Base-by-base conservation (phyloP, 192 early-diverging fungal genomes). In the Cetraspora pellucida region DNA sequence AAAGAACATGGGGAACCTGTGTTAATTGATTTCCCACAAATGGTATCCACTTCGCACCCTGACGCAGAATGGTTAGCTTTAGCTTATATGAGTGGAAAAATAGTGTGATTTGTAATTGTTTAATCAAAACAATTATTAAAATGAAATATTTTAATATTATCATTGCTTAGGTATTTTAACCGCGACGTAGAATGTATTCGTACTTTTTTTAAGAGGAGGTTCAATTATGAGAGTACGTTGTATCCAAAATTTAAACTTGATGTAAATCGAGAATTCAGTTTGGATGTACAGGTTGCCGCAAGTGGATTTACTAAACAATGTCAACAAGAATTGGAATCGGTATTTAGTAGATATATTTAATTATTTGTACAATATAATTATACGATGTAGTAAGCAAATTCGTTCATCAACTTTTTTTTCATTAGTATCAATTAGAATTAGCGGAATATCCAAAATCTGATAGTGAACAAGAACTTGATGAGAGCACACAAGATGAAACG, bases 11-110 rank as follows among this genome's bases (percentile, higher is more conserved):
- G 93, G 21, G 82, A 89, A 1, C 97, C 98, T 17, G 83, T 98
- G 10, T 84, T 99, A 55, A 99, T 99, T 71, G 98, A 99, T 87
- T 99, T 99, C 77, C 98, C 98, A 2, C 98, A 99, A 83, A 99
- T 99, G 98, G 95, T 99, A 21, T 99, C 97, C 17, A 99, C 93
- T 1, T 93, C 92, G 19, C 98, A 99, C 75, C 73, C 86, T 13
- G 98, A 99, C 79, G 98, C 97, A 21, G 95, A 98, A 86, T 93
- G 85, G 84, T 92, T 80, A 55, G 59, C 37, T 7, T 92, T 80
- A 55, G 59, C 37, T 7, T 37, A 37, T 37, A 37, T 1, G 37
- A 37, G 7, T 37, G 37, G 37, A 2, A n/a, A n/a, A n/a, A n/a
- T n/a, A n/a, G n/a, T 37, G 17, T 23, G 9, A 25, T 23, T 65